A percentile compares a stretch with the other conserved stretches of the same genome.
phyloP scores from a whole-genome alignment of 2,329 filamentous ascomycete species.

The Didymellaceae sp. region DNA sequence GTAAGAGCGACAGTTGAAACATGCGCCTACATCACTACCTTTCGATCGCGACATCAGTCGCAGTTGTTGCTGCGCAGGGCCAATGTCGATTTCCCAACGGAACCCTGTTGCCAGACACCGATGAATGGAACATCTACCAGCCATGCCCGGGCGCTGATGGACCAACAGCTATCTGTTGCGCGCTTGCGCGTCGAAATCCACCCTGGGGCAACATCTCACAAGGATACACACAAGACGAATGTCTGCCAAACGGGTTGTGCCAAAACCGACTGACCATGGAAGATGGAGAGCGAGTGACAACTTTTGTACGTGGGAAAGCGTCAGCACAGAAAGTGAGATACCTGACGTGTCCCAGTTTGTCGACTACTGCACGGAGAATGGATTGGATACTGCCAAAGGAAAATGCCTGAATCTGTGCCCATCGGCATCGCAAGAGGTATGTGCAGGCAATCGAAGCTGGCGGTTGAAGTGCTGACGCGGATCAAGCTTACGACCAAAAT shows the following conservation, averaged over 20 bases:
- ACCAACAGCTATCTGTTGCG: slow-evolving; percentile 6
- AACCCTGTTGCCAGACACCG: neutral
- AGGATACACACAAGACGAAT: slow-evolving; percentile 6
- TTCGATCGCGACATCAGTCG: neutral
- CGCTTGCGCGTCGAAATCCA: neutral
- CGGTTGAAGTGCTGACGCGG: neutral
- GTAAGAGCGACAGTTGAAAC: neutral
- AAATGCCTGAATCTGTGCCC: slow-evolving; percentile 9
- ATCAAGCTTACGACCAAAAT: slow-evolving; percentile 6
- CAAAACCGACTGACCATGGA: slow-evolving; percentile 6
- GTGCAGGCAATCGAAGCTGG: neutral
- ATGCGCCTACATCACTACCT: neutral
- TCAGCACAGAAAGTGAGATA: neutral
- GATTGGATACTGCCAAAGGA: neutral
- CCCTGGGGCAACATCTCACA: slow-evolving; percentile 1
- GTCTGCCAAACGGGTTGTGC: slow-evolving; percentile 11
- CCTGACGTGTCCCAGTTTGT: neutral
- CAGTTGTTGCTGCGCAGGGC: neutral
- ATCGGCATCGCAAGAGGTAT: neutral
- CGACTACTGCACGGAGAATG: slow-evolving; percentile 9
- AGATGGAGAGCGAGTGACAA: slow-evolving; percentile 2
- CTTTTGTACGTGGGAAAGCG: neutral
- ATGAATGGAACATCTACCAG: slow-evolving; percentile 9
- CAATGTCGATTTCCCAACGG: slow-evolving; percentile 13
- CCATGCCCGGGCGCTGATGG: slow-evolving; percentile 1